phyloP scores from a whole-genome alignment of 768 basidiomycete genomes.

The Paxillus rubicundulus region DNA sequence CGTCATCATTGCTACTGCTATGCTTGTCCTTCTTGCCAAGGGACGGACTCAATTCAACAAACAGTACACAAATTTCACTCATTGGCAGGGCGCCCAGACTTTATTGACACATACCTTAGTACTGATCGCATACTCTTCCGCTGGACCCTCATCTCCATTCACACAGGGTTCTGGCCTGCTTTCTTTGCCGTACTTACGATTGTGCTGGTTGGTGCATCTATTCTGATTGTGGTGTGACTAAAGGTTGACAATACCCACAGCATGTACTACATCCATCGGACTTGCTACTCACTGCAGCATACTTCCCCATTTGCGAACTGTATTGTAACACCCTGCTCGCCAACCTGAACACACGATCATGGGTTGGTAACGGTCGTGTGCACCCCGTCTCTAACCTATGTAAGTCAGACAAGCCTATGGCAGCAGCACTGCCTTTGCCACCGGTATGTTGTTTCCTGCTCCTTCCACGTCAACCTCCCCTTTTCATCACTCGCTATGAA shows the following conservation, averaged over 20 bases:
- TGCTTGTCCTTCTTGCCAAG: neutral
- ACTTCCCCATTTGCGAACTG: conserved; percentile 20
- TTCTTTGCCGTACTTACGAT: neutral
- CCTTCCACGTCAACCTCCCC: too few relatives aligned
- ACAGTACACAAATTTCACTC: neutral
- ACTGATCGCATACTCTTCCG: neutral
- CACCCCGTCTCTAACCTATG: neutral
- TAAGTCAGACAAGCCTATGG: neutral
- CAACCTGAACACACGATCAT: conserved; percentile 12
- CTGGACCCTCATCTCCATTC: neutral
- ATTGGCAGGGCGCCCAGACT: neutral
- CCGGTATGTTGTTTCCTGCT: too few relatives aligned
- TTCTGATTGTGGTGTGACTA: neutral
- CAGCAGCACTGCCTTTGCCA: neutral
- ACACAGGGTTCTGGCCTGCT: neutral
- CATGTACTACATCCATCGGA: neutral
- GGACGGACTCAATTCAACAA: neutral
- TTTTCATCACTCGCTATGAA: too few relatives aligned
- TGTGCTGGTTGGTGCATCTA: neutral
- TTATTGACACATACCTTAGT: neutral
- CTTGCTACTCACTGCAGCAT: conserved; percentile 1
- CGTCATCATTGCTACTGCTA: neutral
- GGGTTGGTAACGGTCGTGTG: neutral
- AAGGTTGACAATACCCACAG: neutral
- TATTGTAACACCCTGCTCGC: conserved; percentile 22